Base-by-base conservation (phyloP, 345 rosid species). In the Sisymbrium irio region DNA sequence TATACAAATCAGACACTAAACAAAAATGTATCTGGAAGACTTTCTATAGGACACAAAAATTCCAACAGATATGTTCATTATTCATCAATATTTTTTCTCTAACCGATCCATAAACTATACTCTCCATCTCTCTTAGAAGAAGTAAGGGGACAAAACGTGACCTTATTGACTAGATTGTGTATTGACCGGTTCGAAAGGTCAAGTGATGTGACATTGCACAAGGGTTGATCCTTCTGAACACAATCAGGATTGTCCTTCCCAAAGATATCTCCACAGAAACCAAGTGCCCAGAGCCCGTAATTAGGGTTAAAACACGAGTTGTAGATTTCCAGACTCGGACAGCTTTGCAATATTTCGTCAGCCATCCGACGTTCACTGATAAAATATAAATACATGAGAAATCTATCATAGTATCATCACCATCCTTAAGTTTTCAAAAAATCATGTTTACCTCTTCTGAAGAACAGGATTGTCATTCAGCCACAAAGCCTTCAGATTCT, bases 231-330 rank as follows among this genome's bases (percentile, higher is more conserved):
- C 64, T 81, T 79, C 53, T 65, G 44, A 65, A 47, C 41, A 70
- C 45, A 68, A 67, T 81, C 84, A 27, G 94, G 96, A 78, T 84
- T 82, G 78, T 87, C 91, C 82, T 89, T 88, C 53, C 77, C 85
- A 80, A 76, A 81, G 15, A 86, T 53, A 53, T 80, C 95, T 58
- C 82, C 97, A 78, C 95, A 89, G 74, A 85, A 91, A 47, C 93
- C 95, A 80, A 94, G 83, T 5, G 98, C 98, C 98, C 96, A 94
- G 15, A 54, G 65, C 40, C 96, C 92, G 70, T 79, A 94, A 63
- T 84, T 91, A 41, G 18, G 35, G 15, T 96, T 94, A 64, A 89
- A 89, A 60, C 37, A 27, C 6, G 98, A 94, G 79, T 94, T 88
- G 76, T 74, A 92, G 77, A 94, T 91, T 80, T 94, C 96, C 13